phyloP scores from a whole-genome alignment of 169 alveolate species.

The Cryptosporidium tyzzeri region DNA sequence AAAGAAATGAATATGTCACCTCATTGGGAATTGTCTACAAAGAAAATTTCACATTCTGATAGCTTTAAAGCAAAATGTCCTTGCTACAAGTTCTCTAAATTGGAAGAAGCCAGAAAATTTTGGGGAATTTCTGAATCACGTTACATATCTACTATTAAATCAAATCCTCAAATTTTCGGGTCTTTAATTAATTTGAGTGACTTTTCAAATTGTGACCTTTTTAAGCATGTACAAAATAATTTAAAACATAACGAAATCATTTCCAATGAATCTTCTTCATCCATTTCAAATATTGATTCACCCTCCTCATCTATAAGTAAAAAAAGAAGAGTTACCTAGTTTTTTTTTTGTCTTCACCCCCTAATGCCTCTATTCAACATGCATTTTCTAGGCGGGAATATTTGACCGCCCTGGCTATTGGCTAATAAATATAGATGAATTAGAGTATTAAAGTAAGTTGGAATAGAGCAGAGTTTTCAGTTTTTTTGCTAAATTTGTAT shows the following conservation, averaged over 20 bases:
- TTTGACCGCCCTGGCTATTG: background rate
- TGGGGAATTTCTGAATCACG: slow-evolving; percentile 57
- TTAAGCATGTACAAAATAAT: background rate
- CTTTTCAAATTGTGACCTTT: background rate
- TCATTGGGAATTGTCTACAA: slow-evolving; percentile 20
- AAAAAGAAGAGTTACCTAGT: background rate
- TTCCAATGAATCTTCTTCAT: background rate
- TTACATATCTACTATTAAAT: background rate
- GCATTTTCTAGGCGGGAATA: background rate
- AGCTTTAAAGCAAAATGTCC: slow-evolving; percentile 3
- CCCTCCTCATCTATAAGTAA: background rate
- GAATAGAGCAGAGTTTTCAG: background rate
- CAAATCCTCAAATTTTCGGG: slow-evolving; percentile 22
- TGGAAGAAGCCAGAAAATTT: slow-evolving; percentile 1
- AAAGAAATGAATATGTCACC: slow-evolving; percentile 33
- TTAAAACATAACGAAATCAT: background rate
- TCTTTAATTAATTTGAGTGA: background rate
- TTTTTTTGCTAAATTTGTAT: too few relatives aligned
- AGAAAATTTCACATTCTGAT: background rate
- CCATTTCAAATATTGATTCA: background rate
- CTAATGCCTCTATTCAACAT: background rate
- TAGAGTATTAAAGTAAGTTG: background rate
- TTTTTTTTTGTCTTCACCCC: background rate
- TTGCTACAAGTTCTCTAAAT: slow-evolving; percentile 12
- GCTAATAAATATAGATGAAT: background rate